A percentile compares a stretch with the other conserved stretches of the same genome.
Conservation (phyloP, 768 basidiomycete species). For the Rubroboletus pulcherrimus region DNA sequence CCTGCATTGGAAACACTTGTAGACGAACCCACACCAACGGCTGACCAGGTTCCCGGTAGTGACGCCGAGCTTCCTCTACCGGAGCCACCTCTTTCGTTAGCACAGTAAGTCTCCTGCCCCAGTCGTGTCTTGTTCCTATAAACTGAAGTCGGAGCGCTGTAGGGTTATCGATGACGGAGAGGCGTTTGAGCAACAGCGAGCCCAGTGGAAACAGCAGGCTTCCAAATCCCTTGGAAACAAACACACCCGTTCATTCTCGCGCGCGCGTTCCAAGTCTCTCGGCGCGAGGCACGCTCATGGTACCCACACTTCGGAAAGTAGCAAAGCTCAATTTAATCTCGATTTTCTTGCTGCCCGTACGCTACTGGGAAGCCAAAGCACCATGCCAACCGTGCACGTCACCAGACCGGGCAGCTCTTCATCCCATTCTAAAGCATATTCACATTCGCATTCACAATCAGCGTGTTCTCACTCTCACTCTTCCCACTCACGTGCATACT, state of each 20-base stretch:
- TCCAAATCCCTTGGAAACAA: constrained; percentile 61
- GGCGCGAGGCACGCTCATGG: constrained; percentile 19
- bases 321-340: constrained; percentile 29
- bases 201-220: constrained; percentile 64
- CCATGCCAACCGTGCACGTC: constrained; percentile 40
- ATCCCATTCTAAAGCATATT: constrained; percentile 28
- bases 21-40: constrained; percentile 10
- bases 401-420: constrained; percentile 15
- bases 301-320: constrained; percentile 22
- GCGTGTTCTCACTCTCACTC: constrained; percentile 19
- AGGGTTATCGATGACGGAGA: constrained; percentile 70
- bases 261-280: constrained; percentile 42
- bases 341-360: constrained; percentile 66
- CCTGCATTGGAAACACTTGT: constrained; percentile 18
- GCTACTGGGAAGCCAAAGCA: constrained; percentile 59
- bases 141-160: neutral
- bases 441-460: constrained; percentile 27
- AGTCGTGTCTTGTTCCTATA: neutral
- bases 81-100: constrained; percentile 56
- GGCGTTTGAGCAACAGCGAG: constrained; percentile 57
- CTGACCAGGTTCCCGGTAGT: neutral
- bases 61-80: constrained; percentile 55
- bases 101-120: constrained; percentile 31
- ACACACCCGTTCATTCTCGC: constrained; percentile 57
- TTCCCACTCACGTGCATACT: constrained; percentile 25